Conservation (phyloP, 2,329 filamentous ascomycete species). For the Colletotrichum sidae region DNA sequence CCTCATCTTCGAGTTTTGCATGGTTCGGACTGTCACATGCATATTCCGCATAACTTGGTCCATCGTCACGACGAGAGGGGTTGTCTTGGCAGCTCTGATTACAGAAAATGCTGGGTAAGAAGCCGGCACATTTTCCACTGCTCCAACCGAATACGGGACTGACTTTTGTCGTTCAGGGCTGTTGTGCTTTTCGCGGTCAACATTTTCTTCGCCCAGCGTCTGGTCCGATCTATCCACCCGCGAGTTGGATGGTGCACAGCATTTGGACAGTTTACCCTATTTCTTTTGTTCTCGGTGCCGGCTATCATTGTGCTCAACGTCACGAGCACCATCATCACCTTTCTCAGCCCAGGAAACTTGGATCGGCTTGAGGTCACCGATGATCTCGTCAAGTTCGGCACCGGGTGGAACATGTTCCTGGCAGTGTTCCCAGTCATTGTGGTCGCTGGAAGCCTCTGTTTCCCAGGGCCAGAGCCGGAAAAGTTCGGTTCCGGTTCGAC, state of each 20-base stretch:
- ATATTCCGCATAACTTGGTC: slow-evolving; percentile 52
- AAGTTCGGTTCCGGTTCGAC: slow-evolving; percentile 47
- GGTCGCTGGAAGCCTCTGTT: slow-evolving; percentile 41
- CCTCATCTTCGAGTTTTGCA: slow-evolving; percentile 51
- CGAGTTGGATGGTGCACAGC: slow-evolving; percentile 47
- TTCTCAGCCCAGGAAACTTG: slow-evolving; percentile 39
- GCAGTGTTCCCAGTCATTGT: slow-evolving; percentile 40
- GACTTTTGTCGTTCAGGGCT: slow-evolving; percentile 39
- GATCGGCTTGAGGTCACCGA: slow-evolving; percentile 34
- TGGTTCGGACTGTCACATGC: slow-evolving; percentile 49
- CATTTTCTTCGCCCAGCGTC: slow-evolving; percentile 52
- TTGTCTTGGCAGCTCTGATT: slow-evolving; percentile 49
- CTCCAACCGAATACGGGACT: neutral
- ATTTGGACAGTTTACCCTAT: slow-evolving; percentile 41
- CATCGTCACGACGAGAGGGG: slow-evolving; percentile 39
- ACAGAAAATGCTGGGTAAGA: slow-evolving; percentile 50
- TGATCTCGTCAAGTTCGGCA: slow-evolving; percentile 38
- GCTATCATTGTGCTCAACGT: slow-evolving; percentile 48
- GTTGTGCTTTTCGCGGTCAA: slow-evolving; percentile 51
- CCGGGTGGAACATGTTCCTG: slow-evolving; percentile 41
- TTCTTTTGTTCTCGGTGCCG: slow-evolving; percentile 44
- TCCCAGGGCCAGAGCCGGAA: slow-evolving; percentile 45
- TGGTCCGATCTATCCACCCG: slow-evolving; percentile 52
- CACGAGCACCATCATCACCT: slow-evolving; percentile 43
- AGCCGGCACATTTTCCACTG: neutral